A percentile compares a stretch with the other conserved stretches of the same genome.
These are phyloP conservation scores for Neonectria hederae DNA, from an alignment of 2,329 filamentous ascomycete species.

Conservation along the genomic window DNA sequence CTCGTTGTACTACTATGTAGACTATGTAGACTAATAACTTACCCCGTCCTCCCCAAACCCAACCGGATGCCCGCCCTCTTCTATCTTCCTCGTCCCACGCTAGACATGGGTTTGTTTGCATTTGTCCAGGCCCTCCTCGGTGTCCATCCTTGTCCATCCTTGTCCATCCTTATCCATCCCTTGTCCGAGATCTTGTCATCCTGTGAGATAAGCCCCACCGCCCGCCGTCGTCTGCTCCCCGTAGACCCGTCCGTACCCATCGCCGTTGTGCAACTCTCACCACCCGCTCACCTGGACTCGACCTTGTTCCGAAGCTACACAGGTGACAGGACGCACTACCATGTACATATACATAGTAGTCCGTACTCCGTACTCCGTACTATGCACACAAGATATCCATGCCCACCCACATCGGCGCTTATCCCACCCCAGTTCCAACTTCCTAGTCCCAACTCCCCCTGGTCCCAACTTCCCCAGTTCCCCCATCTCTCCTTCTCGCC, in stretches of 20 bases:
- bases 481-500: background rate
- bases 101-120: constrained; percentile 3
- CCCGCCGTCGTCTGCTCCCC: background rate
- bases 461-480: background rate
- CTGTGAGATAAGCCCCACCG: constrained; percentile 2
- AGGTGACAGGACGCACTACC: background rate
- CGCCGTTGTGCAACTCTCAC: background rate
- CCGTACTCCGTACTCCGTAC: too few relatives aligned
- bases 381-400: too few relatives aligned
- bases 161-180: constrained; percentile 3
- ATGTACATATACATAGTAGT: too few relatives aligned
- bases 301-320: background rate
- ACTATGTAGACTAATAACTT: too few relatives aligned
- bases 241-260: too few relatives aligned
- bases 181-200: constrained; percentile 1
- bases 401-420: background rate
- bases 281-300: background rate
- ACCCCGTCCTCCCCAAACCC: background rate
- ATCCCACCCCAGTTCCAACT: background rate
- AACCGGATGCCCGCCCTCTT: background rate
- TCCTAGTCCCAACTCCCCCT: background rate
- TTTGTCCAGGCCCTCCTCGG: background rate
- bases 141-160: constrained; percentile 6
- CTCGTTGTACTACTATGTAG: too few relatives aligned
- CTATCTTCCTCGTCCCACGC: background rate